These are phyloP conservation scores for Ballota nigra DNA, from an alignment of 257 asterid species.

Conservation along the genomic window DNA sequence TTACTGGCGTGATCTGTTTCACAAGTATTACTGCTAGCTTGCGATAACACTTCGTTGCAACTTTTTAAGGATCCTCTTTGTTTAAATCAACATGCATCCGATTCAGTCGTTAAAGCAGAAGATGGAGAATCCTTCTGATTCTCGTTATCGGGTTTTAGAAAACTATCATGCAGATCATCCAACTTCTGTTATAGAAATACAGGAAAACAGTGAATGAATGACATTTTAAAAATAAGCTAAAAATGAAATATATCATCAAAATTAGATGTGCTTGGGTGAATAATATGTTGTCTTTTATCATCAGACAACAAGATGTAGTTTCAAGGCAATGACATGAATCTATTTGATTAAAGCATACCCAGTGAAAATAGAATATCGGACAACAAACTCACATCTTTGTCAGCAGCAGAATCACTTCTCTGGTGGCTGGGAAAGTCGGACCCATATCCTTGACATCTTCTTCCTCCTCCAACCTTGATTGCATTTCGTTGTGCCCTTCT, in stretches of 20 bases:
- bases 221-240: not conserved
- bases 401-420: constrained; percentile 52
- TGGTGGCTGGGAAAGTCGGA: constrained; percentile 56
- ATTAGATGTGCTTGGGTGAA: not conserved
- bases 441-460: constrained; percentile 85
- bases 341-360: constrained; percentile 14
- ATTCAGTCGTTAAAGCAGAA: constrained; percentile 37
- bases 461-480: constrained; percentile 95
- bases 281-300: not conserved
- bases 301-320: not conserved
- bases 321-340: not conserved
- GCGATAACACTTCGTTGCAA: constrained; percentile 75
- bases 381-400: constrained; percentile 59
- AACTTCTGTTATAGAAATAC: constrained; percentile 47
- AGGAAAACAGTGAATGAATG: constrained; percentile 21
- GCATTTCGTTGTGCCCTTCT: constrained; percentile 97
- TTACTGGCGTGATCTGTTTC: constrained; percentile 80
- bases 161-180: constrained; percentile 47
- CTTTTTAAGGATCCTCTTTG: constrained; percentile 60
- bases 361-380: constrained; percentile 19
- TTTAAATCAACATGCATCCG: constrained; percentile 35
- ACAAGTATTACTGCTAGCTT: constrained; percentile 68
- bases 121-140: constrained; percentile 58
- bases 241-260: not conserved
- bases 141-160: constrained; percentile 42